A percentile compares a stretch with the other conserved stretches of the same genome.
Evolutionary conservation across 2,329 filamentous ascomycete species (phyloP).

Genomic region (Arthrobotrys iridis): DNA sequence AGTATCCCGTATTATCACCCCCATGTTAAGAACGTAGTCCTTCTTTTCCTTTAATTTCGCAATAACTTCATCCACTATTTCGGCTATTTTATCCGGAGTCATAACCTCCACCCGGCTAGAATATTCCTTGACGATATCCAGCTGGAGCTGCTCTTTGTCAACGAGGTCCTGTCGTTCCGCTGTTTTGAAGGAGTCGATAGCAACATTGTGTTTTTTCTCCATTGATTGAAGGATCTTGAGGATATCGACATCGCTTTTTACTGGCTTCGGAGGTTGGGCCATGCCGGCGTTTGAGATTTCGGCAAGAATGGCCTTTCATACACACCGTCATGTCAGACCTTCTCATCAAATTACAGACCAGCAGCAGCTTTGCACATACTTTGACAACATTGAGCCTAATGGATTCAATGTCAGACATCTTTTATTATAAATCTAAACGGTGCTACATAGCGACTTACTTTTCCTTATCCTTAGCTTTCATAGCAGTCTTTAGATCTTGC

Average conservation of each 20-base stretch:
- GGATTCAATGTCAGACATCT: constrained; percentile 63
- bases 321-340: background rate
- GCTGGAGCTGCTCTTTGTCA: constrained; percentile 74
- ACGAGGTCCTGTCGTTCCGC: constrained; percentile 75
- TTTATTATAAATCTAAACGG: background rate
- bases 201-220: constrained; percentile 68
- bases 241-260: constrained; percentile 72
- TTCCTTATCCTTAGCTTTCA: constrained; percentile 71
- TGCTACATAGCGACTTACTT: constrained; percentile 64
- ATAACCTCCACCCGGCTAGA: constrained; percentile 70
- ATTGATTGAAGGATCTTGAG: constrained; percentile 74
- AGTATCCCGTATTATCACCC: constrained; percentile 71
- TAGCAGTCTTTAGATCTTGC: constrained; percentile 72
- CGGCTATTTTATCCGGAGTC: constrained; percentile 69
- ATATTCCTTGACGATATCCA: constrained; percentile 66
- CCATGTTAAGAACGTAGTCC: constrained; percentile 63
- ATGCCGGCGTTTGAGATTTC: constrained; percentile 79
- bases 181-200: constrained; percentile 71
- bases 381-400: constrained; percentile 31
- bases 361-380: background rate
- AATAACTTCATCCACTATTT: constrained; percentile 67
- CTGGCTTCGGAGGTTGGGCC: constrained; percentile 69
- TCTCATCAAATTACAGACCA: background rate
- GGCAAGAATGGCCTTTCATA: constrained; percentile 67
- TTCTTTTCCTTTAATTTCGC: constrained; percentile 65